Evolutionary conservation across 257 asterid genomes (phyloP).

Genomic region (Rhazya stricta): DNA sequence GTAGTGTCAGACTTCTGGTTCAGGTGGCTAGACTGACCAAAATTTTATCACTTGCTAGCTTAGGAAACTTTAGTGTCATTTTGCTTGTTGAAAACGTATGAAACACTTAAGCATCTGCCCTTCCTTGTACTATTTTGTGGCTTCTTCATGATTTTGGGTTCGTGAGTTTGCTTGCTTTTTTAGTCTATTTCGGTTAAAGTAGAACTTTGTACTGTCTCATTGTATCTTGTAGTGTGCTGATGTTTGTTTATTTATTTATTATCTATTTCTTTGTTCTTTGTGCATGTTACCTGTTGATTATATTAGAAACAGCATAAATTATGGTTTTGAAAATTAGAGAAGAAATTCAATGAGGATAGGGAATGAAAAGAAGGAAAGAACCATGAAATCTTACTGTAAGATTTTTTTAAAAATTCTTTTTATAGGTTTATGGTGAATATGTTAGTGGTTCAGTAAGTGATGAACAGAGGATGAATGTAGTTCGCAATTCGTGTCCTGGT

Average conservation of each 20-base stretch:
- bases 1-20: not conserved
- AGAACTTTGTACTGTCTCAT: not conserved
- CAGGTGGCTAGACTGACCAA: too few relatives aligned
- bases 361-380: too few relatives aligned
- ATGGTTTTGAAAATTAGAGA: not conserved
- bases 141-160: not conserved
- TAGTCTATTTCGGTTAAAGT: too few relatives aligned
- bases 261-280: not conserved
- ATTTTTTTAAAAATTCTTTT: not conserved
- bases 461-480: constrained; percentile 72
- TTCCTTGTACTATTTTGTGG: too few relatives aligned
- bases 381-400: not conserved
- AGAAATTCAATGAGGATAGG: not conserved
- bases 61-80: too few relatives aligned
- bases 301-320: not conserved
- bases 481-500: constrained; percentile 97
- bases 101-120: not conserved
- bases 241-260: not conserved
- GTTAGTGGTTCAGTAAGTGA: constrained; percentile 84
- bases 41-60: too few relatives aligned
- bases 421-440: constrained; percentile 89
- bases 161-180: not conserved
- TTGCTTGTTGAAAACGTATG: not conserved
- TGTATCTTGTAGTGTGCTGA: not conserved
- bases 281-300: not conserved